A percentile compares a stretch with the other conserved stretches of the same genome.
These are phyloP conservation scores for Corchorus olitorius DNA, from an alignment of 345 rosid species.

Conservation along the genomic window DNA sequence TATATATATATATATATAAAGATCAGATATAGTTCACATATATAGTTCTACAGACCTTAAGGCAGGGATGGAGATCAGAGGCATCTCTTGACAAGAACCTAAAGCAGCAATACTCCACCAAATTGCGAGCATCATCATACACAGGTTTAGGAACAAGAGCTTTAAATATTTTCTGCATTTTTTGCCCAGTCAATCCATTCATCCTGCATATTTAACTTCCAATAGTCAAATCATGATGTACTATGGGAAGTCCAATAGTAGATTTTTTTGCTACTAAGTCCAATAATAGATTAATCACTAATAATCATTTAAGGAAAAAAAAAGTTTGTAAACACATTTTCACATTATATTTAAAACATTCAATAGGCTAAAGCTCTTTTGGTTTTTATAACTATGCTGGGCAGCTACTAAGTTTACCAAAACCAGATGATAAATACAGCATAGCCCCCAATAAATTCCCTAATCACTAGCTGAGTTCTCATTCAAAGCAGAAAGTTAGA, in stretches of 20 bases:
- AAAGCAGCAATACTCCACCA: slow-evolving; percentile 94
- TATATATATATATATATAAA: not conserved
- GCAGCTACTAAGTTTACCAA: not conserved
- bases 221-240: slow-evolving; percentile 36
- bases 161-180: slow-evolving; percentile 81
- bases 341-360: not conserved
- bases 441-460: not conserved
- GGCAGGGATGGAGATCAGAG: slow-evolving; percentile 76
- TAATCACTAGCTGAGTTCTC: not conserved
- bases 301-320: not conserved
- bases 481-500: not conserved
- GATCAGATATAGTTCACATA: slow-evolving; percentile 1
- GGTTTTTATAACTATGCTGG: not conserved
- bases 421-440: not conserved
- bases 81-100: slow-evolving; percentile 85
- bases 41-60: slow-evolving; percentile 60
- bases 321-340: not conserved
- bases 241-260: not conserved
- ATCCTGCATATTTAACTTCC: slow-evolving; percentile 70
- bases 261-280: too few relatives aligned
- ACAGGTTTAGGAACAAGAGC: slow-evolving; percentile 69
- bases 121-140: slow-evolving; percentile 62
- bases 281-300: not conserved
- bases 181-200: slow-evolving; percentile 87
- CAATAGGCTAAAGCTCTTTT: not conserved